phyloP scores from a whole-genome alignment of 192 early-diverging fungal genomes.

The Umbelopsis sp. region DNA sequence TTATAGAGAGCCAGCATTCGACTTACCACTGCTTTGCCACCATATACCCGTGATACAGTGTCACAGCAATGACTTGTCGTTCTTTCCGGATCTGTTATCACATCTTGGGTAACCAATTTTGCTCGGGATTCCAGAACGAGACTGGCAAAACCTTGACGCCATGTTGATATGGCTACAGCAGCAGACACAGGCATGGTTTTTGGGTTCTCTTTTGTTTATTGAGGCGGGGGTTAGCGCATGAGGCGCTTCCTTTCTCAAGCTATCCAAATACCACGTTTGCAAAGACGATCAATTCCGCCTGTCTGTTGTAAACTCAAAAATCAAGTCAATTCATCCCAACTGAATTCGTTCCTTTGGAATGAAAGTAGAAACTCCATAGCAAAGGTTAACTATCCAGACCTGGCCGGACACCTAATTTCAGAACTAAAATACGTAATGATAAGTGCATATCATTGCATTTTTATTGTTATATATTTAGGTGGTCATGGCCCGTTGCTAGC shows the following conservation, averaged over 20 bases:
- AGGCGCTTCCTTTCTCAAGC: neutral
- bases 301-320: no score
- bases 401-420: no score
- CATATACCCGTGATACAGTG: neutral
- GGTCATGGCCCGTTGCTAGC: neutral
- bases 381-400: no score
- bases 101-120: neutral
- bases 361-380: no score
- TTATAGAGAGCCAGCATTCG: neutral
- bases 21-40: constrained; percentile 1
- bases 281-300: neutral
- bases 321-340: no score
- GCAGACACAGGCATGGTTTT: no score
- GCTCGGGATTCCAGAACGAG: neutral
- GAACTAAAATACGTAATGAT: no score
- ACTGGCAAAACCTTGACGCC: neutral
- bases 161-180: neutral
- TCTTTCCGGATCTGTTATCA: neutral
- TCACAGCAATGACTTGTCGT: neutral
- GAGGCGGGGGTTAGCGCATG: neutral
- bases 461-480: neutral
- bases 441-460: neutral
- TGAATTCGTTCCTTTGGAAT: no score
- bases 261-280: no score
- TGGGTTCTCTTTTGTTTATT: constrained; percentile 5